Base-by-base conservation (phyloP, 2,329 filamentous ascomycete genomes). In the Plenodomus biglobosus region DNA sequence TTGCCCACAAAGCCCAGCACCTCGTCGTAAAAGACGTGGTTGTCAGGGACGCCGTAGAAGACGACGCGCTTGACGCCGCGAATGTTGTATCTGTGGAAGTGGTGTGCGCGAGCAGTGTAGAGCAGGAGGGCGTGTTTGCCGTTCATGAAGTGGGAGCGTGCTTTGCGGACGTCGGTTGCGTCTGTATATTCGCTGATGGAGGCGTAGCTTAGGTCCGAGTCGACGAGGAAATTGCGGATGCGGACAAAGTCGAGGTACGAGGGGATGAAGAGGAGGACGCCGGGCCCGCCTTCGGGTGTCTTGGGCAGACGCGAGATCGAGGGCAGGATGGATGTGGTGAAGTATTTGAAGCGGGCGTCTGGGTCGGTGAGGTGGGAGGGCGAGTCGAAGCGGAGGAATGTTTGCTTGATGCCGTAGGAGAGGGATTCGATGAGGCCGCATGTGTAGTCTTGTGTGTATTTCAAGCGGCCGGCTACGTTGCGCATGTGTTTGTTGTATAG, bases 201-300 rank as follows among this genome's bases (percentile, higher is more conserved):
- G 44, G 90, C 92, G 69, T 96, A 95, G 1, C 86, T 78, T 52
- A 85, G 71, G 52, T 83, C 77, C 0, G 85, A 85, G 22, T 85
- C 91, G 43, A 91, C 85, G 64, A 99, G 92, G 74, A 92, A 89
- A 75, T 97, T 99, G 44, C 94, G 85, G 50, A 99, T 81, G 36
- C 92, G 87, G 37, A 96, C 87, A 70, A 97, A 97, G 75, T 99
- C 94, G 50, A 96, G 85, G 73, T 96, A 97, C 0, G 87, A 91
- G 0, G 94, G 91, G 41, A 97, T 85, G 75, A 95, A 96, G 65
- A 99, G 79, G 15, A 99, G 77, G 0, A 88, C 89, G 27, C 94
- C 92, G 1, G 68, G 58, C 0, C 71, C 75, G 15, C 68, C 71
- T 16, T 78, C 75, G 1, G 79, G 76, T 47, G 85, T 82, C 50